These are phyloP conservation scores for Verticillium nonalfalfae DNA, from an alignment of 2,329 filamentous ascomycete genomes.

Conservation along the genomic window DNA sequence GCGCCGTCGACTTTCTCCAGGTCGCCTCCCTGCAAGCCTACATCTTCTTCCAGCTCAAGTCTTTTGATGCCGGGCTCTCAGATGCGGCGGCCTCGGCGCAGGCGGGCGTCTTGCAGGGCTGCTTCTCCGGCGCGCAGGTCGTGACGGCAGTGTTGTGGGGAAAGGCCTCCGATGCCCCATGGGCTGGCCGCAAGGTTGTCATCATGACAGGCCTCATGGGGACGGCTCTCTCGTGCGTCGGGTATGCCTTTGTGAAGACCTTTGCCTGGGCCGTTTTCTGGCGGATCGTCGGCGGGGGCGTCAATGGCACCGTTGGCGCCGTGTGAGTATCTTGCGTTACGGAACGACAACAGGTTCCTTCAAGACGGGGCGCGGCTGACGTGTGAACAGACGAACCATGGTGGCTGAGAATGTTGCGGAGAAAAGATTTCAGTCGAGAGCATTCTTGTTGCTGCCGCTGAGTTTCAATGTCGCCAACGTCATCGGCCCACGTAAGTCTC, in stretches of 20 bases:
- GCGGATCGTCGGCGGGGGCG: slow-evolving; percentile 54
- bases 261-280: slow-evolving; percentile 61
- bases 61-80: slow-evolving; percentile 50
- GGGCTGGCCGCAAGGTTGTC: slow-evolving; percentile 60
- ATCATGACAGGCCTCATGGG: slow-evolving; percentile 65
- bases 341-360: too few relatives aligned
- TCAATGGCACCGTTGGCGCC: slow-evolving; percentile 41
- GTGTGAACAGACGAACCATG: slow-evolving; percentile 32
- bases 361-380: background rate
- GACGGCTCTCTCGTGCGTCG: slow-evolving; percentile 59
- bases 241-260: slow-evolving; percentile 63
- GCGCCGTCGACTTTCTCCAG: slow-evolving; percentile 67
- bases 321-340: slow-evolving; percentile 24
- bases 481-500: slow-evolving; percentile 31
- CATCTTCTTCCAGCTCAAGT: slow-evolving; percentile 69
- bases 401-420: slow-evolving; percentile 40
- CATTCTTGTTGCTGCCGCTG: slow-evolving; percentile 37
- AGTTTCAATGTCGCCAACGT: slow-evolving; percentile 39
- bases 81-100: slow-evolving; percentile 46
- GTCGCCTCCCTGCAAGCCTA: slow-evolving; percentile 65
- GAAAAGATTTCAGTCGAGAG: slow-evolving; percentile 37
- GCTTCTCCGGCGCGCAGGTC: slow-evolving; percentile 69
- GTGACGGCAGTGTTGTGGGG: slow-evolving; percentile 59
- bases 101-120: slow-evolving; percentile 50
- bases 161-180: slow-evolving; percentile 26